Evolutionary conservation across 305 asterid genomes (phyloP), one percentile per base, ranked within the genome.

Genomic region (Galium porrigens): DNA sequence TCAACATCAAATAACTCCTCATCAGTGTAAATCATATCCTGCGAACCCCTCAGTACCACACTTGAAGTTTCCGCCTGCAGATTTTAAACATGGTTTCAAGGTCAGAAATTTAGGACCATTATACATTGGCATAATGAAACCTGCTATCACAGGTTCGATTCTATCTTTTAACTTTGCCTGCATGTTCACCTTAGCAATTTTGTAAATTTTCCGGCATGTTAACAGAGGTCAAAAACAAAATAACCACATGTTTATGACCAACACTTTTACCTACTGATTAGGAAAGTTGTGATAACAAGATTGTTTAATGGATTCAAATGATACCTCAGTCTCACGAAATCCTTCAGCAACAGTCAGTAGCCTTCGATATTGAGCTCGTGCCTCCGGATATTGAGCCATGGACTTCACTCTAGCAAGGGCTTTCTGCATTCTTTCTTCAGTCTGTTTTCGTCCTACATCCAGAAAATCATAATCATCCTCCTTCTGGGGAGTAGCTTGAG

Each of bases 371-470:
- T 91, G 98, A 65, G 90, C 96, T 63, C 97, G 81, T 57, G 87
- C 96, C 83, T 90, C 97, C 6, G 97, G 94, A 51, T 88, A 76
- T 22, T 77, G 94, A 74, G 85, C 84, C 98, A 91, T 91, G 69
- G 98, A 91, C 73, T 91, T 84, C 66, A 91, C 98, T 79, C 98
- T 82, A 52, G 84, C 25, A 53, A 91, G 95, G 62, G 96, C 98
- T 69, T 88, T 91, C 48, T 85, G 83, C 86, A 84, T 73, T 84
- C 96, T 85, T 74, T 79, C 86, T 82, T 91, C 98, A 53, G 85
- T 78, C 73, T 91, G 98, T 73, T 82, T 88, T 76, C 96, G 82
- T 60, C 96, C 96, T 59, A 86, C 89, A 76, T 82, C 87, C 52
- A 91, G 81, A 76, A 85, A 69, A 68, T 88, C 96, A 59, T 83